Base-by-base conservation (phyloP, 2,329 filamentous ascomycete species). In the Diaporthe sp. region DNA sequence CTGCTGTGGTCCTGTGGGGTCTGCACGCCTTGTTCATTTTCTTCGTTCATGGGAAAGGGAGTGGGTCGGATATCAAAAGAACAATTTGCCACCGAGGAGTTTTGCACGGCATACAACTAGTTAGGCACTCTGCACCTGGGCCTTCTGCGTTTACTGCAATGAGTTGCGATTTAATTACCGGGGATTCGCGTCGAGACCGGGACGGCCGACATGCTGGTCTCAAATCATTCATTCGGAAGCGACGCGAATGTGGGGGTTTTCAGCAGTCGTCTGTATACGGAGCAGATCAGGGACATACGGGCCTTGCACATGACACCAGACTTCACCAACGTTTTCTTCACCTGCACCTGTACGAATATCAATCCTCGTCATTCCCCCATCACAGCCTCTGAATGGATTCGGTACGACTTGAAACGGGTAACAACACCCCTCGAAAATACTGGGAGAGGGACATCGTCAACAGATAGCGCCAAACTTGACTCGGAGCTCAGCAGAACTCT, bases 381-480 rank as follows among this genome's bases (percentile, higher is more conserved):
- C 69, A 70, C 61, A 72, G 39, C 69, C 72, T 53, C 56, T 75
- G 68, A 65, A 70, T 66, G 74, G 74, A 71, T 63, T 70, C 74
- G 59, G 55, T 74, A 69, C 74, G 72, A 72, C 74, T 71, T 69
- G 63, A 72, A 73, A 69, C 69, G 72, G 68, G 74, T 70, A 59
- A 58, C 74, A 73, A 74, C 73, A 70, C 63, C 51, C 68, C 70
- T 65, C 72, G 72, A 70, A 53, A 61, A 55, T 44, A 71, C 72
- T 50, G 69, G 72, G 72, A 75, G 68, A 71, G 68, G 74, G 69
- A 75, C 72, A 55, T 73, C 55, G 44, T 71, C 74, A 75, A 74
- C 74, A 75, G 74, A 75, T 75, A 75, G 74, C 74, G 74, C 74
- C 74, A 74, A 75, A 75, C 74, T 72, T 75, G 74, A 74, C 74